Percentiles rank a stretch among this genome's conserved stretches.
Evolutionary conservation across 2,329 filamentous ascomycete species (phyloP).

Genomic region (Hypoxylon sp.): DNA sequence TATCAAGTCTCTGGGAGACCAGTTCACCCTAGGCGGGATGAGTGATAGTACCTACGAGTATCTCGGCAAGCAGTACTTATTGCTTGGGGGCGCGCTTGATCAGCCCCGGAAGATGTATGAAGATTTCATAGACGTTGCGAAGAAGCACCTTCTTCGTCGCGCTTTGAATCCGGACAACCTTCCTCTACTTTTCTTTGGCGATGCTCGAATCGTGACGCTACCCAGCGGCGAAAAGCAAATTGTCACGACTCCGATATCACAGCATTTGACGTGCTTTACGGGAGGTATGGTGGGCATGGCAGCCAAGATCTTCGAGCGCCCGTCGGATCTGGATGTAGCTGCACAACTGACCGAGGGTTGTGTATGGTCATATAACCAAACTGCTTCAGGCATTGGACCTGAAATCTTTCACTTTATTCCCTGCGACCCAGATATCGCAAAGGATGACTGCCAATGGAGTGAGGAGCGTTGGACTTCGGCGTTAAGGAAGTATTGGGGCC

Average conservation of each 20-base stretch:
- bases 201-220: conserved; percentile 55
- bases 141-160: conserved; percentile 61
- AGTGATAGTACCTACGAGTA: conserved; percentile 75
- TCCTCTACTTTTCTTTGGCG: conserved; percentile 65
- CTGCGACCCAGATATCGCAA: conserved; percentile 51
- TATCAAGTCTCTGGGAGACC: conserved; percentile 66
- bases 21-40: conserved; percentile 70
- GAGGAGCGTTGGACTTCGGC: conserved; percentile 50
- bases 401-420: conserved; percentile 69
- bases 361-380: conserved; percentile 73
- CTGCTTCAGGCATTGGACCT: conserved; percentile 72
- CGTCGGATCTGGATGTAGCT: conserved; percentile 69
- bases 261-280: conserved; percentile 74
- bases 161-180: conserved; percentile 60
- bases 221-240: conserved; percentile 45
- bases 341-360: conserved; percentile 74
- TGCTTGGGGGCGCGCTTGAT: conserved; percentile 74
- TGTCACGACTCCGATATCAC: conserved; percentile 57
- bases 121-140: conserved; percentile 62
- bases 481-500: conserved; percentile 50
- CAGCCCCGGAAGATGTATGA: conserved; percentile 65
- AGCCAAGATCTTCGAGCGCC: conserved; percentile 70
- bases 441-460: conserved; percentile 54
- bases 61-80: conserved; percentile 74
- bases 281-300: conserved; percentile 77